A percentile compares a stretch with the other conserved stretches of the same genome.
These are phyloP conservation scores for Lasiodiplodia hormozganensis DNA, from an alignment of 2,329 filamentous ascomycete genomes.

Conservation along the genomic window DNA sequence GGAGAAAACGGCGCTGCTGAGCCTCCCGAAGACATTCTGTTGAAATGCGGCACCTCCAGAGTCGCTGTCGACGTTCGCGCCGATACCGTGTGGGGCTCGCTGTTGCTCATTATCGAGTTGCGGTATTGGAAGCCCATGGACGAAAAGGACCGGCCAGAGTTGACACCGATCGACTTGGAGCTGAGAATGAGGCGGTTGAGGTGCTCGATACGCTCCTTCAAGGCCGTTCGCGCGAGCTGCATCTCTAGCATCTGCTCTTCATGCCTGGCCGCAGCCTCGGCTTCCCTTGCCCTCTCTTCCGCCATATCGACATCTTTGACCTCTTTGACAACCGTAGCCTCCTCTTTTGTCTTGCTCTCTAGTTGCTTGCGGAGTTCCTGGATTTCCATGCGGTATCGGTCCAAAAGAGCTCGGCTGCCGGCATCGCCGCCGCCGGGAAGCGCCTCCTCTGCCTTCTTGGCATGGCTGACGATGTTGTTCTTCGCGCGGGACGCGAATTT, in stretches of 20 bases:
- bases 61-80: constrained; percentile 48
- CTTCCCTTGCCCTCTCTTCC: constrained; percentile 69
- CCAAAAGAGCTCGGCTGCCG: constrained; percentile 83
- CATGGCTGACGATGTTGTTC: constrained; percentile 97
- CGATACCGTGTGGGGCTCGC: constrained; percentile 57
- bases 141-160: constrained; percentile 57
- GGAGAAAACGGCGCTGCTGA: constrained; percentile 37
- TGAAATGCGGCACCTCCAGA: constrained; percentile 47
- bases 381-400: constrained; percentile 94
- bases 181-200: constrained; percentile 93
- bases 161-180: constrained; percentile 95
- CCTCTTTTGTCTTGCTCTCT: constrained; percentile 62
- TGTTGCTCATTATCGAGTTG: constrained; percentile 49
- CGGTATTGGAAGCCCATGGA: constrained; percentile 41
- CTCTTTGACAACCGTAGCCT: constrained; percentile 63
- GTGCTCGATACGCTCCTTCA: constrained; percentile 98
- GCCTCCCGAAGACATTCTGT: constrained; percentile 33
- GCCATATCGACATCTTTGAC: constrained; percentile 67
- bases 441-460: constrained; percentile 92
- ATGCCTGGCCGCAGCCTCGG: constrained; percentile 82
- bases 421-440: constrained; percentile 79
- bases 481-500: constrained; percentile 97
- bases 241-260: constrained; percentile 99
- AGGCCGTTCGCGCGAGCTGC: constrained; percentile 91
- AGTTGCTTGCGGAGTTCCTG: constrained; percentile 80